Percentiles rank a stretch among this genome's conserved stretches.
Conservation (phyloP, 208 protist species). For the Crithidia acanthocephali region DNA sequence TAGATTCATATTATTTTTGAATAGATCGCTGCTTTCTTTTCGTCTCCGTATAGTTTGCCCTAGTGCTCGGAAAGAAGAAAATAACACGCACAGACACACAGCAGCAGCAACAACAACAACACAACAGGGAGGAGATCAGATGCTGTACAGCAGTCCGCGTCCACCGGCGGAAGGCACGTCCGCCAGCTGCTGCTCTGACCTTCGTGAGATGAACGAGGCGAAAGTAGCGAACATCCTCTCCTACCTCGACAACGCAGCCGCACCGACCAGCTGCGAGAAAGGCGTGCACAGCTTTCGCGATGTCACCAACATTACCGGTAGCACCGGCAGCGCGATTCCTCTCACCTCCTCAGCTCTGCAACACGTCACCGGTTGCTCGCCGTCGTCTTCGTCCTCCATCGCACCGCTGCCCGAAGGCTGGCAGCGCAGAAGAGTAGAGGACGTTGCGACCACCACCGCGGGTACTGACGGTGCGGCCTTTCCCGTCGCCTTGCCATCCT, state of each 20-base stretch:
- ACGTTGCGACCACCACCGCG: not conserved
- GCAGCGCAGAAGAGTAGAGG: not conserved
- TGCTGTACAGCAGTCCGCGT: constrained; percentile 7
- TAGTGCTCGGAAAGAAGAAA: too few relatives aligned
- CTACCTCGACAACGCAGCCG: constrained; percentile 70
- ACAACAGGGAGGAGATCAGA: not conserved
- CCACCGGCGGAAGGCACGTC: not conserved
- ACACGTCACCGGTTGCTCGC: constrained; percentile 32
- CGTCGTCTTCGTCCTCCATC: constrained; percentile 26
- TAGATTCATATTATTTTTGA: too few relatives aligned
- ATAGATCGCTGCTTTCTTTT: too few relatives aligned
- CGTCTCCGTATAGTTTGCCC: too few relatives aligned
- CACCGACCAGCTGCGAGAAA: not conserved
- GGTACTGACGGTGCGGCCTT: not conserved
- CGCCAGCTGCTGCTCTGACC: constrained; percentile 68
- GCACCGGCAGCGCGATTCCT: constrained; percentile 26
- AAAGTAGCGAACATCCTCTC: constrained; percentile 88
- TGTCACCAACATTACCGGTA: constrained; percentile 12
- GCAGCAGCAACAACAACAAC: too few relatives aligned
- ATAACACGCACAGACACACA: constrained; percentile 5
- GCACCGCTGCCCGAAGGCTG: constrained; percentile 5
- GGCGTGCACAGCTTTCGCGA: constrained; percentile 4
- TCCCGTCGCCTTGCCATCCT: not conserved
- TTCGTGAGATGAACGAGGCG: constrained; percentile 89
- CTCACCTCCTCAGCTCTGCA: constrained; percentile 44